Percentiles rank a stretch among this genome's conserved stretches.
Conservation (phyloP, 441 rosid genomes). For the Aquilaria agallochum region DNA sequence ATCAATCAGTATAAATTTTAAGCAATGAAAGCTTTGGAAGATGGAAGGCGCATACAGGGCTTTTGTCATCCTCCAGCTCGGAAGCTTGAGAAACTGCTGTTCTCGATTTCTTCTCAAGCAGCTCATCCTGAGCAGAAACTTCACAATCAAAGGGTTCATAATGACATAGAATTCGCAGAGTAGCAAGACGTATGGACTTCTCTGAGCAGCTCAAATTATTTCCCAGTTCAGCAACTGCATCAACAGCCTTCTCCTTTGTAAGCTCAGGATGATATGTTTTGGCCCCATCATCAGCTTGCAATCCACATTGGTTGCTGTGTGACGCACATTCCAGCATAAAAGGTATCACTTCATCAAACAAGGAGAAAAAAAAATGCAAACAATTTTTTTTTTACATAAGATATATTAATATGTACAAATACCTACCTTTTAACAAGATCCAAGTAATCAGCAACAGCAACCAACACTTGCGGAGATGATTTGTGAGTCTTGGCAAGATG, state of each 20-base stretch:
- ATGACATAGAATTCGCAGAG: conserved; percentile 81
- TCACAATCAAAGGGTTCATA: conserved; percentile 35
- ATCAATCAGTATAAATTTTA: background rate
- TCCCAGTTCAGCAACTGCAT: conserved; percentile 47
- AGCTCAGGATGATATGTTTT: conserved; percentile 44
- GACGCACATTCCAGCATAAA: conserved; percentile 6
- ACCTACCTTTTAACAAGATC: conserved; percentile 63
- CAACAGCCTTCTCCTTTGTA: conserved; percentile 34
- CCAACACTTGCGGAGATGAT: conserved; percentile 65
- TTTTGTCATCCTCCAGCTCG: conserved; percentile 22
- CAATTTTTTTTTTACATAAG: conserved; percentile 3
- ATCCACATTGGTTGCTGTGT: conserved; percentile 11
- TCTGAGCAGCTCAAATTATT: conserved; percentile 71
- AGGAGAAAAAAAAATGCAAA: conserved; percentile 3
- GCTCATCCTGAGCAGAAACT: conserved; percentile 33
- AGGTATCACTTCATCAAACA: background rate
- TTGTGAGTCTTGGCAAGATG: conserved; percentile 59
- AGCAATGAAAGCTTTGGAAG: conserved; percentile 11
- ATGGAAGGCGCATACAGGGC: conserved; percentile 44
- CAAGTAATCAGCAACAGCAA: conserved; percentile 78
- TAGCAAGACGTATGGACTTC: conserved; percentile 68
- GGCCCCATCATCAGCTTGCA: conserved; percentile 28
- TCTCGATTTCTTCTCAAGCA: conserved; percentile 44
- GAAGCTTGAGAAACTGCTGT: conserved; percentile 35
- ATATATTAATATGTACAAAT: conserved; percentile 15